phyloP scores from a whole-genome alignment of 2,329 filamentous ascomycete genomes.

The Diplodia intermedia region DNA sequence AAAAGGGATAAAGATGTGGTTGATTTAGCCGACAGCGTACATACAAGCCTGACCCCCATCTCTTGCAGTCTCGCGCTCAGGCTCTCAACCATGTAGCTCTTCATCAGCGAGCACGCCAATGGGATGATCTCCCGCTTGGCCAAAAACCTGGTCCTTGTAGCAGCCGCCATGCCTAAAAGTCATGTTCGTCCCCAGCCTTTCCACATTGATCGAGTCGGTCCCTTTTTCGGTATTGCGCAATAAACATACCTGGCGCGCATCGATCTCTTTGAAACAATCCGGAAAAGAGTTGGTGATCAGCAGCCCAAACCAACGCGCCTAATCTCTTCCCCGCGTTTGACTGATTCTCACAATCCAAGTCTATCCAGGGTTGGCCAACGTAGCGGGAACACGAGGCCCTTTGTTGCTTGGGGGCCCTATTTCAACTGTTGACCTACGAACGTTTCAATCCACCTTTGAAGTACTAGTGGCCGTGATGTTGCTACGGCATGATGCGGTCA shows the following conservation, averaged over 20 bases:
- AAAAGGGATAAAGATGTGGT: constrained; percentile 17
- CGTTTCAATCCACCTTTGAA: too few relatives aligned
- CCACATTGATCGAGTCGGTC: neutral
- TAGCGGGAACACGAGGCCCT: too few relatives aligned
- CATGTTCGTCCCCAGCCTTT: too few relatives aligned
- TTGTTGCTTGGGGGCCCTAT: neutral
- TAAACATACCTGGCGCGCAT: neutral
- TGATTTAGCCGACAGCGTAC: constrained; percentile 1
- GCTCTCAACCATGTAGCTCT: neutral
- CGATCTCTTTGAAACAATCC: neutral
- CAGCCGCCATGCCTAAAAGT: neutral
- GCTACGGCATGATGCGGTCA: too few relatives aligned
- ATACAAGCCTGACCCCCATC: neutral
- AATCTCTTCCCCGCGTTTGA: neutral
- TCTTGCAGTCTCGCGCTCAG: neutral
- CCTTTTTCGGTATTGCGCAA: neutral
- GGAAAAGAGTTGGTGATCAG: neutral
- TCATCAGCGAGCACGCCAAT: neutral
- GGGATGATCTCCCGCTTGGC: constrained; percentile 7
- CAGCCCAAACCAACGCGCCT: neutral
- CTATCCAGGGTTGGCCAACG: neutral
- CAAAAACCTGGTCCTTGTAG: constrained; percentile 5
- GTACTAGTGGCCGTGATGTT: too few relatives aligned
- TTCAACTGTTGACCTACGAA: neutral
- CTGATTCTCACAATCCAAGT: neutral